Percentiles rank a stretch among this genome's conserved stretches.
phyloP scores from a whole-genome alignment of 2,329 filamentous ascomycete genomes.

The Cytospora piceae region DNA sequence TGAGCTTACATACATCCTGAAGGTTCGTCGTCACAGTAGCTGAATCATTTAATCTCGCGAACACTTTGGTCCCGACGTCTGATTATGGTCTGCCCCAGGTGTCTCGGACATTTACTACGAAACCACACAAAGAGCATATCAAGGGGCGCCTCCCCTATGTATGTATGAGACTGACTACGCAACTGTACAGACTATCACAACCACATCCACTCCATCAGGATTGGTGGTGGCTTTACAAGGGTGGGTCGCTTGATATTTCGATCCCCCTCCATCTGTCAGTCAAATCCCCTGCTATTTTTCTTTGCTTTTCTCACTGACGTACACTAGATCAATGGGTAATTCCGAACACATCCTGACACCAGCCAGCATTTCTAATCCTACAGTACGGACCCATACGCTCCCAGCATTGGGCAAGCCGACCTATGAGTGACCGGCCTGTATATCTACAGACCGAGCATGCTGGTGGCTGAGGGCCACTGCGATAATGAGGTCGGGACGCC shows the following conservation, averaged over 20 bases:
- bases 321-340: neutral
- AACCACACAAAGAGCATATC: neutral
- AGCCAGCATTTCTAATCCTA: neutral
- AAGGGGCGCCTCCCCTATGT: neutral
- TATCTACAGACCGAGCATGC: neutral
- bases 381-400: neutral
- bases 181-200: neutral
- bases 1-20: too few species aligned
- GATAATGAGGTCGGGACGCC: neutral
- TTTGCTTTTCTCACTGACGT: neutral
- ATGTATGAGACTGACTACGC: neutral
- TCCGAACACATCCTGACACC: neutral
- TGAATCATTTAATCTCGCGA: too few species aligned
- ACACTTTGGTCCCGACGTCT: too few species aligned
- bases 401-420: neutral
- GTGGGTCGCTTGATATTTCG: conserved; percentile 1
- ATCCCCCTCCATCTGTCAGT: neutral
- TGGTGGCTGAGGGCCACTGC: neutral
- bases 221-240: neutral
- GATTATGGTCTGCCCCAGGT: too few species aligned
- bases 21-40: too few species aligned
- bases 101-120: neutral
- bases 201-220: neutral
- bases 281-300: neutral
- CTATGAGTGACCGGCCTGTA: neutral